Base-by-base conservation (phyloP, 2,329 filamentous ascomycete genomes). In the Dactylellina cionopaga region DNA sequence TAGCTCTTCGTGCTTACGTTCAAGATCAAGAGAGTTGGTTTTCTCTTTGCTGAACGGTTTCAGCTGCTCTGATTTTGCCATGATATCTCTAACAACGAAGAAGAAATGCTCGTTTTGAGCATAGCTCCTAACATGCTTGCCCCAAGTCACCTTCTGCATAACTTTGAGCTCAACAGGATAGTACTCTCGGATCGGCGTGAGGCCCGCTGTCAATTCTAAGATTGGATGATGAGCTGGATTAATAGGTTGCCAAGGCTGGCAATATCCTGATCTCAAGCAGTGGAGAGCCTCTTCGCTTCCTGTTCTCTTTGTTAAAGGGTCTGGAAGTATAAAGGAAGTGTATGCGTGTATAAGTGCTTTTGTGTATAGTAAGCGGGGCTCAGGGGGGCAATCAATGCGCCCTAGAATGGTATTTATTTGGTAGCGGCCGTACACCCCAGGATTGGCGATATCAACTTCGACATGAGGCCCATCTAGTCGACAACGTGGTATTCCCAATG, bases 271-370 rank as follows among this genome's bases (percentile, higher is more conserved):
- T 1, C 78, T 75, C 0, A 90, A 79, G 25, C 81, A 82, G 1
- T 81, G 78, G 0, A 87, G 68, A 0, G 86, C 83, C 77, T 89
- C 87, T 75, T 90, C 88, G 0, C 83, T 84, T 0, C 89, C 89
- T 0, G 87, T 90, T 0, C 83, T 81, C 0, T 82, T 79, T 0
- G 87, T 90, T 0, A 90, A 80, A 0, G 81, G 79, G 75, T 90
- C 89, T 0, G 85, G 83, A 0, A 90, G 31, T 0, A 83, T 75
- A 27, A 84, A 86, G 0, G 88, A 88, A 0, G 88, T 90, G 3
- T 83, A 78, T 0, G 88, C 88, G 76, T 91, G 88, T 0, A 87
- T 77, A 2, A 83, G 78, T 0, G 87, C 87, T 75, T 88, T 89
- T 0, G 80, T 80, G 63, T 87, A 88, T 0, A 87, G 78, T 0